Evolutionary conservation across 73 alveolate genomes (phyloP), one percentile per base, ranked within the genome.

Genomic region (Paramecium sonneborni): DNA sequence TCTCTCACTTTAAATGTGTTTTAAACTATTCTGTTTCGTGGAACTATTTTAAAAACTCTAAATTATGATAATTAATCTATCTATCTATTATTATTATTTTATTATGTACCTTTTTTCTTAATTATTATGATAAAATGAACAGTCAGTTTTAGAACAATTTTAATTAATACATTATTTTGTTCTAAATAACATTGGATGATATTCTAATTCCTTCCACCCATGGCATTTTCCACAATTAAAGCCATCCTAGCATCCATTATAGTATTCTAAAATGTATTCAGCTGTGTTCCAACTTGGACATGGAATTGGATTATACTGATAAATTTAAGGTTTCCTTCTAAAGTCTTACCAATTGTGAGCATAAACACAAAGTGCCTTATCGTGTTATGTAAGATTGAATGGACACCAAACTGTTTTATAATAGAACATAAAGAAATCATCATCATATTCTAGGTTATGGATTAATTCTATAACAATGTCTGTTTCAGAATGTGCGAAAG

Each of bases 321-420:
- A 96, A 20, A 93, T 88, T 39, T 95, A 92, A 1, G 99, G 99
- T 76, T 97, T 96, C 70, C 99, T 97, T 85, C 99, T 95, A 92
- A 96, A 97, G 85, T 95, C 99, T 91, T 98, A 92, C 98, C 99
- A 98, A 86, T 97, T 98, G 92, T 98, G 99, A 57, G 99, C 99
- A 92, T 96, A 98, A 56, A 97, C 99, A 93, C 99, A 98, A 55
- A 92, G 94, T 57, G 96, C 99, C n/a, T 96, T 97, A 69, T 96
- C 98, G 41, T 98, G 99, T 87, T 94, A 96, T 37, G 97, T 92
- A 39, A 94, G 95, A 55, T 95, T 96, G 95, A 93, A 96, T 24
- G 99, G 99, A 76, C 99, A 98, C 99, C 99, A 98, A 24, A 95
- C 97, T 9, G 99, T 98, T 93, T 98, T 98, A 93, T 95, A 98